These are phyloP conservation scores for Rosa chinensis DNA, from an alignment of 306 rosid genomes.

Conservation along the genomic window DNA sequence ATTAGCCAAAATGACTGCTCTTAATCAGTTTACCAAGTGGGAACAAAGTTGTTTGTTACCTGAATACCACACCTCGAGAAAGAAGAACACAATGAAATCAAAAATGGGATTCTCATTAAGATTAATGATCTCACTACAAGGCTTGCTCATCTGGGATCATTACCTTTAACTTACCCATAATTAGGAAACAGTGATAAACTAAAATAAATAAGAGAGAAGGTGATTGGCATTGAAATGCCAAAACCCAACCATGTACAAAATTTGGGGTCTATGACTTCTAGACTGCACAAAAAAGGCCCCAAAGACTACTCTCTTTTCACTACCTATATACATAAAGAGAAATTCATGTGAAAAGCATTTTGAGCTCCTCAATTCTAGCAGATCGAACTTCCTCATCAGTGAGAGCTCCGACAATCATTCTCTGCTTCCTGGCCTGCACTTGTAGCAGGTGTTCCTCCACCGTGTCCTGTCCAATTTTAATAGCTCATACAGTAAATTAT, in stretches of 20 bases:
- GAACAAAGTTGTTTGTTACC: too few relatives aligned
- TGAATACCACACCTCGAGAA: neutral
- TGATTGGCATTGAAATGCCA: neutral
- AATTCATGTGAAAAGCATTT: conserved; percentile 63
- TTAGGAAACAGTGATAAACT: neutral
- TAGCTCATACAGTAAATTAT: neutral
- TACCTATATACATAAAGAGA: neutral
- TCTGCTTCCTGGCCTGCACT: conserved; percentile 74
- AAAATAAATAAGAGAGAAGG: neutral
- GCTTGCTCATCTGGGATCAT: neutral
- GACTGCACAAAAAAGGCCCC: conserved; percentile 2
- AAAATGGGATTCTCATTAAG: neutral
- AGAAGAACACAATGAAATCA: neutral
- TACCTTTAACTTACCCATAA: neutral
- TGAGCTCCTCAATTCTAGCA: conserved; percentile 74
- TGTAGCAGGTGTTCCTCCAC: conserved; percentile 72
- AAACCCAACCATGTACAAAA: conserved; percentile 3
- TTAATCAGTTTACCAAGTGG: too few relatives aligned
- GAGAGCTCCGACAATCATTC: conserved; percentile 77
- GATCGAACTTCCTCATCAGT: conserved; percentile 71
- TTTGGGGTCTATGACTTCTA: neutral
- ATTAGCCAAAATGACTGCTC: too few relatives aligned
- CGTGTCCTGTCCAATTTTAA: conserved; percentile 44
- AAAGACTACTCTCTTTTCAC: neutral
- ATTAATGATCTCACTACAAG: neutral